phyloP scores from a whole-genome alignment of 805 yeast species.

The Tetrapisispora namnaoensis region DNA sequence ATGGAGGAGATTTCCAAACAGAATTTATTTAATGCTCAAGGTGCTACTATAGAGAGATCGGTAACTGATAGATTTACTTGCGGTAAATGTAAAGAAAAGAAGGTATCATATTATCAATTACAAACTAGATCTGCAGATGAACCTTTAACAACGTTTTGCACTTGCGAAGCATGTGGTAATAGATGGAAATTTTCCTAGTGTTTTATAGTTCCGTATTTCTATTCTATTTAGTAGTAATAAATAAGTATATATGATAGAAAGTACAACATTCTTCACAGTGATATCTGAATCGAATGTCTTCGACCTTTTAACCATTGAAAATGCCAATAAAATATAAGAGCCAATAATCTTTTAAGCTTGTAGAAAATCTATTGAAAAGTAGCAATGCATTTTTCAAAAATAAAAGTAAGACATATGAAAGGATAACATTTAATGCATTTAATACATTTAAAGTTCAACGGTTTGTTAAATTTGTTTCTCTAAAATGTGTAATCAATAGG shows the following conservation, averaged over 20 bases:
- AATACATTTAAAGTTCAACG: too few relatives aligned
- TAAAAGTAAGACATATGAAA: too few relatives aligned
- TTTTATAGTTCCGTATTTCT: background rate
- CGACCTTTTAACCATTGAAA: too few relatives aligned
- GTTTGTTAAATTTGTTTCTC: too few relatives aligned
- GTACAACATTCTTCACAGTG: background rate
- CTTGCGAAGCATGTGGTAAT: constrained; percentile 95
- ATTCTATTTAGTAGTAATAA: background rate
- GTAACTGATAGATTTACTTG: constrained; percentile 94
- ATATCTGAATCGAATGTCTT: too few relatives aligned
- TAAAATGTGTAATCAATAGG: too few relatives aligned
- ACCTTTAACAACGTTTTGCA: constrained; percentile 95
- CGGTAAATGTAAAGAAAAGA: constrained; percentile 95
- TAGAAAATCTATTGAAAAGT: too few relatives aligned
- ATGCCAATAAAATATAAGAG: too few relatives aligned
- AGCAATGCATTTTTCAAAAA: background rate
- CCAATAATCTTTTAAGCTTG: too few relatives aligned
- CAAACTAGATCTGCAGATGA: constrained; percentile 99
- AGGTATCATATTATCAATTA: constrained; percentile 93
- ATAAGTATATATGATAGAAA: background rate
- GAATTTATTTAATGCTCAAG: constrained; percentile 92
- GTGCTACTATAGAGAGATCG: constrained; percentile 92
- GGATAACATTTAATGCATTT: too few relatives aligned
- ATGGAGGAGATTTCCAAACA: constrained; percentile 77
- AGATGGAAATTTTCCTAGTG: constrained; percentile 88